phyloP scores from a whole-genome alignment of 306 rosid species.

The Dryas octopetala region DNA sequence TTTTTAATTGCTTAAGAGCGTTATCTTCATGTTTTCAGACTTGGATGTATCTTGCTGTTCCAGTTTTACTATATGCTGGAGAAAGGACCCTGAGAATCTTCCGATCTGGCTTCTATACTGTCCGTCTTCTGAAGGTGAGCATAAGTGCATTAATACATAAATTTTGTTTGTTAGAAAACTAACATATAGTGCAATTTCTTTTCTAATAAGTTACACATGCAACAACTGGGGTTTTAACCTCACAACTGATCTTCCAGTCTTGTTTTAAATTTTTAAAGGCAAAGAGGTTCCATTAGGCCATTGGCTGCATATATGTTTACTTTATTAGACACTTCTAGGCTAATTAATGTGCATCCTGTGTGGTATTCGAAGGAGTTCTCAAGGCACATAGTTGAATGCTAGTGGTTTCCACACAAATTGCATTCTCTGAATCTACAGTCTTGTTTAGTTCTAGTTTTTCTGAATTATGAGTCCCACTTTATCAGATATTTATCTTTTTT shows the following conservation, averaged over 20 bases:
- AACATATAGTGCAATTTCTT: not conserved
- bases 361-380: too few species aligned
- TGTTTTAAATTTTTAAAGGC: too few species aligned
- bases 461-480: not conserved
- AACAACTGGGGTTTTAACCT: too few species aligned
- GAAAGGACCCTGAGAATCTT: constrained; percentile 87
- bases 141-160: not conserved
- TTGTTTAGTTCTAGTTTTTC: too few species aligned
- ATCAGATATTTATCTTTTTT: not conserved
- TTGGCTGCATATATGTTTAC: too few species aligned
- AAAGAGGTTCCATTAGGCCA: too few species aligned
- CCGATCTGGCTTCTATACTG: constrained; percentile 82
- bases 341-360: too few species aligned
- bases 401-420: too few species aligned
- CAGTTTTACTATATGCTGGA: constrained; percentile 84
- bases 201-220: not conserved
- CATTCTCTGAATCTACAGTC: too few species aligned
- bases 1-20: not conserved
- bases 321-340: too few species aligned
- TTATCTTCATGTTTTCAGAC: constrained; percentile 53
- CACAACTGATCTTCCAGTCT: too few species aligned
- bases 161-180: constrained; percentile 1
- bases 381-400: too few species aligned
- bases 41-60: constrained; percentile 93
- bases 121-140: constrained; percentile 82